phyloP scores from a whole-genome alignment of 1,284 basidiomycete genomes.

The Pseudozyma sp. region DNA sequence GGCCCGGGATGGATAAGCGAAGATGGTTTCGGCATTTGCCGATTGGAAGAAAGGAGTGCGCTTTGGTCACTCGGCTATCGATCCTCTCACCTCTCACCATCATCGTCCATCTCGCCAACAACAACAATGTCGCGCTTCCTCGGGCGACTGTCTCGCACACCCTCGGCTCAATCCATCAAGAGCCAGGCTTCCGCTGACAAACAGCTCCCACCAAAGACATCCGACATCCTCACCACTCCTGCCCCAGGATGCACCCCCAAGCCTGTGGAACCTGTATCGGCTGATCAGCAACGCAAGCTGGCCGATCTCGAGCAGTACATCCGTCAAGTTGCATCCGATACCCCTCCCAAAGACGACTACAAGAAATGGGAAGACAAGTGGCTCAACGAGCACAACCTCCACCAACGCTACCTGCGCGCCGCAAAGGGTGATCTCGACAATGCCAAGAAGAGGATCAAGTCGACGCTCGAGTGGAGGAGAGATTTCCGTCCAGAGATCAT shows the following conservation, averaged over 20 bases:
- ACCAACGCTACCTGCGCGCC: slow-evolving; percentile 60
- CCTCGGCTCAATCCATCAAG: slow-evolving; percentile 34
- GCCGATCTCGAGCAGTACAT: slow-evolving; percentile 32
- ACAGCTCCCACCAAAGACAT: slow-evolving; percentile 40
- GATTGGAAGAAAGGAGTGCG: slow-evolving; percentile 1
- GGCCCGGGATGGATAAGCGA: slow-evolving; percentile 18
- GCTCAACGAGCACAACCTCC: slow-evolving; percentile 51
- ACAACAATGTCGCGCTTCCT: slow-evolving; percentile 42
- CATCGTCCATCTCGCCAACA: neutral
- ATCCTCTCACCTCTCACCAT: neutral
- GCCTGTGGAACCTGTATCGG: slow-evolving; percentile 17
- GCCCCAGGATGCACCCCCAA: slow-evolving; percentile 29
- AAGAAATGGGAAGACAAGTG: slow-evolving; percentile 53
- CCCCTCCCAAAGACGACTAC: slow-evolving; percentile 44
- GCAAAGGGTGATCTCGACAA: slow-evolving; percentile 61
- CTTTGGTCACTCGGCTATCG: slow-evolving; percentile 1
- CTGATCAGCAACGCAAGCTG: slow-evolving; percentile 36
- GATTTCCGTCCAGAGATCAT: slow-evolving; percentile 64
- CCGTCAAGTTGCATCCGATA: slow-evolving; percentile 8
- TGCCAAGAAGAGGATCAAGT: slow-evolving; percentile 59
- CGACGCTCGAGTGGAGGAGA: slow-evolving; percentile 65
- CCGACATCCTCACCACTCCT: slow-evolving; percentile 30
- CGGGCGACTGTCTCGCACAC: slow-evolving; percentile 33
- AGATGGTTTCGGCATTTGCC: neutral
- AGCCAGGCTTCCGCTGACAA: slow-evolving; percentile 14